Base-by-base conservation (phyloP, 2,329 filamentous ascomycete species). In the Aurifilum marmelostoma region DNA sequence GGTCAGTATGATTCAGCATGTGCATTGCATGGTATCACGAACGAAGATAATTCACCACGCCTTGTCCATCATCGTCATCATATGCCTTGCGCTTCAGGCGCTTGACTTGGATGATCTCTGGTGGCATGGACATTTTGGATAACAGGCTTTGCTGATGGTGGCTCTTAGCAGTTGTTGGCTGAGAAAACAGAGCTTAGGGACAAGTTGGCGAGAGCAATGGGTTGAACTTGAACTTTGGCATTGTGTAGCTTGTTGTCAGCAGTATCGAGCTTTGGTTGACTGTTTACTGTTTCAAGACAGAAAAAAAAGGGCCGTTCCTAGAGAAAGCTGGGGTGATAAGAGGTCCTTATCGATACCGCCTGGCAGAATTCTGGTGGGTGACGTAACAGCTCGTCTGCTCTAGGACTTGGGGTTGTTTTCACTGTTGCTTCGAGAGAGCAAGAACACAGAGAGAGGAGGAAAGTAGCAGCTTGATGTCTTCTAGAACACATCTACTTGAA, bases 31-130 rank as follows among this genome's bases (percentile, higher is more conserved):
- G 68, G 68, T 62, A 61, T 66, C 63, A 79, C 84, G 71, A 74
- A 88, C 86, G 83, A 61, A 89, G 82, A 73, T 86, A 87, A 66
- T 85, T 83, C 64, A 88, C 83, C 3, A 86, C 85, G 16, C 80
- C 79, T 43, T 83, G 81, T 9, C 18, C 27, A 69, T 56, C 24
- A 24, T 52, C 54, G 16, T 86, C 83, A 21, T 84, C 84, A 64
- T 82, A 83, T 54, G 85, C 84, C 79, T 89, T 89, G 74, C 87
- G 86, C 67, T 71, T 71, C 29, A 71, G 59, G 64, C 69, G 67
- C 81, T 89, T 89, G 72, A 89, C 84, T 68, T 85, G 84, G 77
- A 89, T 89, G 63, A 86, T 79, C 71, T 87, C 83, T 34, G 87
- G 87, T 32, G 87, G 87, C 4, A 87, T 79, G 63, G 86, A 87